phyloP scores from a whole-genome alignment of 371 early-diverging fungal species.

The Batrachochytrium dendrobatidis region DNA sequence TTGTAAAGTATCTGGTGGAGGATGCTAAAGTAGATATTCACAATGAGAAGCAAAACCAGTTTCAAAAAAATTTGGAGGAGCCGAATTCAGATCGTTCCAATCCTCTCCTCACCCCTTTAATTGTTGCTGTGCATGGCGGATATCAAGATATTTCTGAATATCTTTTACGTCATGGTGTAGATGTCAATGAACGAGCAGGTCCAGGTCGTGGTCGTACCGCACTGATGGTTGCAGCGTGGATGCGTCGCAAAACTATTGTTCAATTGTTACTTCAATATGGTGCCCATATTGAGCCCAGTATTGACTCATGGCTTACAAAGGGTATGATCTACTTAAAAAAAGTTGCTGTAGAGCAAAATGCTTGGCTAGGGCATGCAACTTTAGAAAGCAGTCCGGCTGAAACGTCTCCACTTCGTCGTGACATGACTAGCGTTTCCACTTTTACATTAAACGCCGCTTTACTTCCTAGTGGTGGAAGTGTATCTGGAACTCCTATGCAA shows the following conservation, averaged over 20 bases:
- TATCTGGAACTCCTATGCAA: not conserved
- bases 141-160: conserved; percentile 55
- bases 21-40: conserved; percentile 13
- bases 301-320: conserved; percentile 25
- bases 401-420: not conserved
- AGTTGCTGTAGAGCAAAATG: conserved; percentile 17
- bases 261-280: conserved; percentile 18
- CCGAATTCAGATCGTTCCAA: not conserved
- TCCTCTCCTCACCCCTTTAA: conserved; percentile 21
- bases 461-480: not conserved
- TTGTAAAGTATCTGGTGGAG: conserved; percentile 21
- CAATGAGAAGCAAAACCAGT: conserved; percentile 6
- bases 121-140: conserved; percentile 33
- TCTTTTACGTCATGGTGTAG: conserved; percentile 52
- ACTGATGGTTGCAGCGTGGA: conserved; percentile 41
- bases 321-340: conserved; percentile 25
- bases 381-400: not conserved
- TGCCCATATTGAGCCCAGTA: conserved; percentile 18
- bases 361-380: conserved; percentile 13
- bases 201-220: conserved; percentile 17
- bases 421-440: not conserved
- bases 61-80: too few relatives aligned
- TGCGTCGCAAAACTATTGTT: conserved; percentile 19
- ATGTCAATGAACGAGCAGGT: conserved; percentile 32
- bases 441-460: not conserved